Evolutionary conservation across 1,284 basidiomycete species (phyloP), one percentile per base, ranked within the genome.

Genomic region (Puccinia triticina): DNA sequence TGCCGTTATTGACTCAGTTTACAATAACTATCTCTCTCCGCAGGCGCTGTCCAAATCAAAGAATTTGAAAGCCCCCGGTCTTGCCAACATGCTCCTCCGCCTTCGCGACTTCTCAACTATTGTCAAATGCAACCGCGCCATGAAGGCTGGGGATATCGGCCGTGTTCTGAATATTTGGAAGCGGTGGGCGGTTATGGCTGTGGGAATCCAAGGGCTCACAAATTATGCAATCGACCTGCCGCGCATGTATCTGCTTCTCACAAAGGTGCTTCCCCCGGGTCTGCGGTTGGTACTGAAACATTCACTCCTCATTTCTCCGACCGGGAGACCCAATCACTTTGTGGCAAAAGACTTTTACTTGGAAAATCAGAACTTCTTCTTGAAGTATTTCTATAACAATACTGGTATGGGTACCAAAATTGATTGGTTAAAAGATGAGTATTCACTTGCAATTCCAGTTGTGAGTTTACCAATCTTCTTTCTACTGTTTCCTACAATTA

Each of bases 141-240:
- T n/a, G n/a, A n/a, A n/a, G n/a, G n/a, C n/a, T n/a, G n/a, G n/a
- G n/a, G n/a, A 69, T 46, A 32, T 69, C 23, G 67, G 67, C 3
- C 26, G 67, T 43, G 5, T 69, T 18, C 8, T 69, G 4, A 10
- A 46, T 7, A 29, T 69, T 2, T 69, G 67, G 67, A 43, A 48
- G 23, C 37, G 67, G 0, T 69, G 67, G 67, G 23, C 67, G 14
- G 46, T 69, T 23, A 69, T 69, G 67, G 67, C 40, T 1, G 40
- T 46, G 10, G 67, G 67, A 1, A 46, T 34, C 3, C 37, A n/a
- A 48, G 67, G 67, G 7, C 26, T 69, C 23, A 40, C 21, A 43
- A 32, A 69, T 46, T 69, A 69, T 69, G 32, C 40, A 11, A 48
- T 69, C 7, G 23, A 69, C 26, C 67, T 69, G 23, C 67, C 67